phyloP scores from a whole-genome alignment of 129 eudicot genomes.

The Chrysanthemum makinoi region DNA sequence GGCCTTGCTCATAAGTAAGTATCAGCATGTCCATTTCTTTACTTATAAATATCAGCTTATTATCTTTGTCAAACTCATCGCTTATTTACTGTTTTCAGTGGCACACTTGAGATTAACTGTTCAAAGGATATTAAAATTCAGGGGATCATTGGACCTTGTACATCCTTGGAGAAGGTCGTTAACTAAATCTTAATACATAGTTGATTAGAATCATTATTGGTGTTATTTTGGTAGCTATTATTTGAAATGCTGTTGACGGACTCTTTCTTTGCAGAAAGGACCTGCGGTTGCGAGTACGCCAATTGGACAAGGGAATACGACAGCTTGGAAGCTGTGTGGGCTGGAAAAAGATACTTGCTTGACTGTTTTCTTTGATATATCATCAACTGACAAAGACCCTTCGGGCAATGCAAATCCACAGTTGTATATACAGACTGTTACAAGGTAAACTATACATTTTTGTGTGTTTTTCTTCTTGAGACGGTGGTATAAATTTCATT shows the following conservation, averaged over 20 bases:
- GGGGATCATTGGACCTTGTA: conserved; percentile 94
- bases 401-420: too few relatives aligned
- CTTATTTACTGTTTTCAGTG: conserved; percentile 47
- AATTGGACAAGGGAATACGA: conserved; percentile 76
- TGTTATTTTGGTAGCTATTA: neutral
- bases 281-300: conserved; percentile 65
- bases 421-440: too few relatives aligned
- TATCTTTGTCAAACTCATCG: conserved; percentile 17
- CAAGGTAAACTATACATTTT: too few relatives aligned
- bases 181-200: conserved; percentile 6
- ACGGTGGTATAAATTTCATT: too few relatives aligned
- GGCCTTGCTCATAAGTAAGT: conserved; percentile 94
- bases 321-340: too few relatives aligned
- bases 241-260: conserved; percentile 33
- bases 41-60: neutral
- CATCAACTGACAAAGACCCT: too few relatives aligned
- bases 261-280: conserved; percentile 43
- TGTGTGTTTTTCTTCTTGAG: too few relatives aligned
- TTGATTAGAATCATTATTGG: neutral
- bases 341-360: too few relatives aligned
- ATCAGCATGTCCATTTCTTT: conserved; percentile 4
- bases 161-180: conserved; percentile 84
- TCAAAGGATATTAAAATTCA: conserved; percentile 91
- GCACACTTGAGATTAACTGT: conserved; percentile 82
- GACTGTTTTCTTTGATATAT: too few relatives aligned